phyloP scores from a whole-genome alignment of 768 basidiomycete species.

The Auricularia sp. region DNA sequence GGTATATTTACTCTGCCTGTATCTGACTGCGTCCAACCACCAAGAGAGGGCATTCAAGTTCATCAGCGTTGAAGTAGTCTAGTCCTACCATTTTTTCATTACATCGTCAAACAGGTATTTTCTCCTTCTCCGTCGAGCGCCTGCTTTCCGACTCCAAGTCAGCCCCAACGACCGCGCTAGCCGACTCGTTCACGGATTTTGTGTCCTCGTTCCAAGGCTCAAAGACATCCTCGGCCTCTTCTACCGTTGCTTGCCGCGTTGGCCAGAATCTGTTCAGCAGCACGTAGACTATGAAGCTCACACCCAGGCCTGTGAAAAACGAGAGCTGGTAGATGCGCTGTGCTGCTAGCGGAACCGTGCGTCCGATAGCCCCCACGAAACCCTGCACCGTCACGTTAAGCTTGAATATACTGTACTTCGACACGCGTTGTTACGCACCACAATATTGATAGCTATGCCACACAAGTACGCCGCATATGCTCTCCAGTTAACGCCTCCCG shows the following conservation, averaged over 20 bases:
- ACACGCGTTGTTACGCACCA: constrained; percentile 23
- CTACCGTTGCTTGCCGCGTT: constrained; percentile 36
- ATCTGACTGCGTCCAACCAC: too few relatives aligned
- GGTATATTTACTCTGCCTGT: too few relatives aligned
- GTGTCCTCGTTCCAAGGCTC: background rate
- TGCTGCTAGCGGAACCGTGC: constrained; percentile 52
- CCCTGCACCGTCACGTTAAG: background rate
- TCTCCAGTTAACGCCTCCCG: constrained; percentile 19
- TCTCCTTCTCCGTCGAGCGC: too few relatives aligned
- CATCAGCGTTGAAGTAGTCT: too few relatives aligned
- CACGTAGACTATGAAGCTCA: constrained; percentile 57
- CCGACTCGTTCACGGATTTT: too few relatives aligned
- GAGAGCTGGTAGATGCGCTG: constrained; percentile 68
- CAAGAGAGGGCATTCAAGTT: too few relatives aligned
- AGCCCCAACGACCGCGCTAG: too few relatives aligned
- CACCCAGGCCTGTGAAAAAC: constrained; percentile 80
- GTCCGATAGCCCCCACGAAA: constrained; percentile 34
- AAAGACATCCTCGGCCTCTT: constrained; percentile 40
- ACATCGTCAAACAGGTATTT: too few relatives aligned
- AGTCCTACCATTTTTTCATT: too few relatives aligned
- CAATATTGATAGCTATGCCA: constrained; percentile 74
- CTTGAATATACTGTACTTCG: background rate
- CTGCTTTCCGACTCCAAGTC: too few relatives aligned
- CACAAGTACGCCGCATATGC: constrained; percentile 59
- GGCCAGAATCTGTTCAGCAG: constrained; percentile 52